Evolutionary conservation across 257 asterid genomes (phyloP), one percentile per base, ranked within the genome.

Genomic region (Gentiana straminea): DNA sequence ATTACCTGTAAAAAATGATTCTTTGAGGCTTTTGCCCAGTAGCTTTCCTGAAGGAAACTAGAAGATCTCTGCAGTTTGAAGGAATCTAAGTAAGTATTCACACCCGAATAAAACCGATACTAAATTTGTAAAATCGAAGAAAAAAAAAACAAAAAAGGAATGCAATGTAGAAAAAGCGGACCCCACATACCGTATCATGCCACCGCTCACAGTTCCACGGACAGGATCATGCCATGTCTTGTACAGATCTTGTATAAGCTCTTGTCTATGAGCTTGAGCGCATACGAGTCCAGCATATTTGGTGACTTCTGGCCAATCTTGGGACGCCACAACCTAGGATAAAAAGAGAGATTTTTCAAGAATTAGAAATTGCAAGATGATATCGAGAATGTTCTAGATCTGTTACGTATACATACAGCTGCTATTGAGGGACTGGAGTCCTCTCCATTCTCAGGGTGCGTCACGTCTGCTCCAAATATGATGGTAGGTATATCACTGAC

Each of bases 301-400:
- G 6, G 99, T 93, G 64, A 93, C 95, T 76, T 93, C 99, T 1
- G 99, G 99, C 99, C 99, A 93, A 75, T 93, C 99, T 73, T 93
- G 99, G 59, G 99, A 93, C n/a, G 99, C 99, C 49, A 93, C 99
- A 10, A 93, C 99, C 99, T 92, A 55, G 32, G 73, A 64, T 52
- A n/a, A 39, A n/a, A 2, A 50, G 11, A 59, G 4, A 35, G 45
- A 7, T 33, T 1, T 13, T 0, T 12, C 33, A 34, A 32, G 7
- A 52, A 52, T 13, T 36, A 55, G 12, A 39, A 8, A 32, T 4
- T 10, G 36, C 32, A 24, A 13, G 43, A 15, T 5, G 5, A 4
- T 9, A 59, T 7, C 4, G 12, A 63, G 38, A 13, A 36, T 58
- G 36, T 35, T 3, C n/a, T 49, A 39, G 1, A 48, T 68, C n/a